Evolutionary conservation across 805 yeast genomes (phyloP).

Genomic region (Tanozyma kutaoensis): DNA sequence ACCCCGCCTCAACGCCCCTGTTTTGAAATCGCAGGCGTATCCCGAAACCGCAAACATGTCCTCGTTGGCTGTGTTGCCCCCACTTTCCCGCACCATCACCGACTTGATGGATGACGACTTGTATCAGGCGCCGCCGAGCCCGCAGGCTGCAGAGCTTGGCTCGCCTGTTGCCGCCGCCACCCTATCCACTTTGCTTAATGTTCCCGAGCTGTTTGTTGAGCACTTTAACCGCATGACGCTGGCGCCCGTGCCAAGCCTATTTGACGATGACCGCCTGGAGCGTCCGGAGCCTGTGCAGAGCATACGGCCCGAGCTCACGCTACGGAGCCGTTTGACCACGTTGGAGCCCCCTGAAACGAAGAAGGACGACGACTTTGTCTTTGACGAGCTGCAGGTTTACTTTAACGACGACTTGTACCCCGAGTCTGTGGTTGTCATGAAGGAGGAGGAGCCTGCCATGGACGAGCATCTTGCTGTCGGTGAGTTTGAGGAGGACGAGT

Average conservation of each 20-base stretch:
- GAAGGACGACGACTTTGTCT: no score
- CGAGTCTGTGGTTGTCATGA: no score
- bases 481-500: conserved; percentile 22
- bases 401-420: no score
- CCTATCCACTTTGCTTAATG: conserved; percentile 15
- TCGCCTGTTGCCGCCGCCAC: conserved; percentile 4
- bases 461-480: conserved; percentile 13
- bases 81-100: conserved; percentile 37
- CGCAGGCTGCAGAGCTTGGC: neutral
- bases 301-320: no score
- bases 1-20: neutral
- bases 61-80: conserved; percentile 35
- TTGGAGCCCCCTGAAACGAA: no score
- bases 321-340: no score
- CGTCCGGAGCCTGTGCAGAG: no score
- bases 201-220: conserved; percentile 18
- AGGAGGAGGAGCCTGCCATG: conserved; percentile 1
- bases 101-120: conserved; percentile 52
- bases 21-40: neutral
- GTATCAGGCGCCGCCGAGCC: conserved; percentile 14
- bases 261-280: no score
- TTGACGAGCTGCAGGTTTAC: no score
- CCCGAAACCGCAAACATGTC: conserved; percentile 20
- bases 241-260: conserved; percentile 8
- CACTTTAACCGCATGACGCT: conserved; percentile 9